These are phyloP conservation scores for Nemania serpens DNA, from an alignment of 2,329 filamentous ascomycete species.

Conservation along the genomic window DNA sequence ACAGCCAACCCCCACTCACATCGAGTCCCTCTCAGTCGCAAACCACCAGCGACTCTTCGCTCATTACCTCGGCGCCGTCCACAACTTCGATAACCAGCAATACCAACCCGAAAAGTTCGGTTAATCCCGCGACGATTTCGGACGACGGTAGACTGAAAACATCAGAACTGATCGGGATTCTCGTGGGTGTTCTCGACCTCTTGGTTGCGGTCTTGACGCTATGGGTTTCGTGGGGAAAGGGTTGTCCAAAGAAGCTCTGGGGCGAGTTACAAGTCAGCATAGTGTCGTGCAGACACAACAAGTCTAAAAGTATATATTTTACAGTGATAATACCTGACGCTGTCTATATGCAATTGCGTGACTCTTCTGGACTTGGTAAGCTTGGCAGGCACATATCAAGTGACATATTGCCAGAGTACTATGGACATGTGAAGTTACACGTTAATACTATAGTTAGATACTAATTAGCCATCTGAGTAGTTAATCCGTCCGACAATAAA, in stretches of 20 bases:
- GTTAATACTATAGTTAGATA: too few relatives aligned
- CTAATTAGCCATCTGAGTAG: too few relatives aligned
- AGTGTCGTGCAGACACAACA: background rate
- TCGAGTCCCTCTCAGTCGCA: background rate
- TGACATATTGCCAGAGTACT: too few relatives aligned
- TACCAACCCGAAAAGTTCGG: background rate
- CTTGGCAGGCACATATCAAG: too few relatives aligned
- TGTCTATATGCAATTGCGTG: too few relatives aligned
- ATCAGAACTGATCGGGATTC: background rate
- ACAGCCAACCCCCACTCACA: background rate
- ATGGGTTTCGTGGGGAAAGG: slow-evolving; percentile 3
- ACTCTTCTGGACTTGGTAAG: too few relatives aligned
- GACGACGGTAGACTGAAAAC: background rate
- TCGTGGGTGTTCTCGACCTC: background rate
- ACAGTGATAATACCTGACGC: too few relatives aligned
- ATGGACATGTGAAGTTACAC: too few relatives aligned
- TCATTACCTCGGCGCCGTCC: background rate
- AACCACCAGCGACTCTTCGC: background rate
- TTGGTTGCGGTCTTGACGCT: background rate
- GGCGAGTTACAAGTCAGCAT: background rate
- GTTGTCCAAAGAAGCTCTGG: background rate
- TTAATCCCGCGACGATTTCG: background rate
- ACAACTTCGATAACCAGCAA: background rate
- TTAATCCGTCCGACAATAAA: too few relatives aligned
- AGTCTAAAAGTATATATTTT: too few relatives aligned